Percentiles rank a stretch among this genome's conserved stretches.
phyloP scores from a whole-genome alignment of 2,329 filamentous ascomycete species.

The Beauveria varroae region DNA sequence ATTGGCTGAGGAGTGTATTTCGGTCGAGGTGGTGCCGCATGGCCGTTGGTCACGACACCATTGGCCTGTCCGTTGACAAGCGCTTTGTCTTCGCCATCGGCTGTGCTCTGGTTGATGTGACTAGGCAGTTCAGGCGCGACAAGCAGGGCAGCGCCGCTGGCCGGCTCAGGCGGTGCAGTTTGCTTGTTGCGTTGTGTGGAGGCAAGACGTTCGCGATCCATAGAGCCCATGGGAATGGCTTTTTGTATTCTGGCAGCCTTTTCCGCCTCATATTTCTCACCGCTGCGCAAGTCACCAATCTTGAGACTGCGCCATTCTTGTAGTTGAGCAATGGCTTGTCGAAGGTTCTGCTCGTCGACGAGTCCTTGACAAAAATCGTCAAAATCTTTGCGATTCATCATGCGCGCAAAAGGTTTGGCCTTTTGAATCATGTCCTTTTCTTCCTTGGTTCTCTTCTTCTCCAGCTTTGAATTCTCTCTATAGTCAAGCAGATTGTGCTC shows the following conservation, averaged over 20 bases:
- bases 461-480: constrained; percentile 76
- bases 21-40: constrained; percentile 31
- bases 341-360: constrained; percentile 83
- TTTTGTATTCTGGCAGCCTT: constrained; percentile 71
- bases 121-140: constrained; percentile 72
- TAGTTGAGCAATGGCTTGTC: constrained; percentile 80
- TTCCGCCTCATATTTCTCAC: constrained; percentile 88
- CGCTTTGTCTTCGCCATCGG: constrained; percentile 44
- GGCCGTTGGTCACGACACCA: constrained; percentile 24
- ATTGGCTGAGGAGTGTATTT: constrained; percentile 50
- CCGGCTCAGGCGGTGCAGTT: constrained; percentile 58
- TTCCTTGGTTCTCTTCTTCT: constrained; percentile 95
- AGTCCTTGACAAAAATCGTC: constrained; percentile 77
- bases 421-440: constrained; percentile 87
- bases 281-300: constrained; percentile 76
- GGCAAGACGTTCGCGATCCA: constrained; percentile 73
- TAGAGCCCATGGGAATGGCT: constrained; percentile 64
- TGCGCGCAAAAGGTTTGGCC: constrained; percentile 88
- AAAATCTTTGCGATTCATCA: constrained; percentile 94
- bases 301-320: constrained; percentile 88
- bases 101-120: constrained; percentile 23
- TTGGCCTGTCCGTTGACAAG: constrained; percentile 48
- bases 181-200: constrained; percentile 63
- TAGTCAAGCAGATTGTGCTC: constrained; percentile 93
- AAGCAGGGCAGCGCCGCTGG: constrained; percentile 66